These are phyloP conservation scores for Coprinopsis sp. DNA, from an alignment of 768 basidiomycete genomes.

Conservation along the genomic window DNA sequence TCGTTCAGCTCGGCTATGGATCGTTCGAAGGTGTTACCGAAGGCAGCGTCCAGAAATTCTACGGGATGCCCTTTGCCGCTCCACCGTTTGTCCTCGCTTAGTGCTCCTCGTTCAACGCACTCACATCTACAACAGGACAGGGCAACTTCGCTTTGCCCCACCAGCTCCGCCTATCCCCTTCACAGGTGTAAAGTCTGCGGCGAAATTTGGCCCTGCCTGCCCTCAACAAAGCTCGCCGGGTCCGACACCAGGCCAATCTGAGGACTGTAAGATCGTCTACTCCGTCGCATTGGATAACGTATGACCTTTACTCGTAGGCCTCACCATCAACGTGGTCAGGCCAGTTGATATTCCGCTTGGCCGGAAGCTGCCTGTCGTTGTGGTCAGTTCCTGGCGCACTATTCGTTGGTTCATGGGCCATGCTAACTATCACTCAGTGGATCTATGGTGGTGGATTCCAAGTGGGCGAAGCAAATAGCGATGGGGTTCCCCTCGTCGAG, in stretches of 20 bases:
- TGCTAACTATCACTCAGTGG: slow-evolving; percentile 20
- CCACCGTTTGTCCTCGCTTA: slow-evolving; percentile 27
- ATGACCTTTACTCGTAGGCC: slow-evolving; percentile 23
- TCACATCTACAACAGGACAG: slow-evolving; percentile 3
- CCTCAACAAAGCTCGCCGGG: slow-evolving; percentile 26
- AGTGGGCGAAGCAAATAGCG: slow-evolving; percentile 20
- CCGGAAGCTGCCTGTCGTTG: slow-evolving; percentile 36
- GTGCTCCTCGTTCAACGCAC: neutral
- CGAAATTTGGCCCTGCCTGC: slow-evolving; percentile 33
- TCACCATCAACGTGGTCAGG: slow-evolving; percentile 37
- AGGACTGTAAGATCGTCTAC: slow-evolving; percentile 22
- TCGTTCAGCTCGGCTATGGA: neutral
- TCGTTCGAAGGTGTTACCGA: slow-evolving; percentile 14
- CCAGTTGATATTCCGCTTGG: slow-evolving; percentile 23
- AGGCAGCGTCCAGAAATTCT: slow-evolving; percentile 28
- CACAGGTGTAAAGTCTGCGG: slow-evolving; percentile 30
- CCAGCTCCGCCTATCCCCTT: slow-evolving; percentile 27
- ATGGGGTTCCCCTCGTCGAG: slow-evolving; percentile 24
- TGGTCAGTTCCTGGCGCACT: slow-evolving; percentile 25
- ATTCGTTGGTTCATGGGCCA: slow-evolving; percentile 15
- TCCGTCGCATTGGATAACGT: neutral
- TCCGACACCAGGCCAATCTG: slow-evolving; percentile 11
- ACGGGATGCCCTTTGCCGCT: slow-evolving; percentile 39
- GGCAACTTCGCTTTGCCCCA: slow-evolving; percentile 30
- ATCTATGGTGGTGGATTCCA: slow-evolving; percentile 32